Base-by-base conservation (phyloP, 352 stramenopile genomes). In the Phytophthora boehmeriae region DNA sequence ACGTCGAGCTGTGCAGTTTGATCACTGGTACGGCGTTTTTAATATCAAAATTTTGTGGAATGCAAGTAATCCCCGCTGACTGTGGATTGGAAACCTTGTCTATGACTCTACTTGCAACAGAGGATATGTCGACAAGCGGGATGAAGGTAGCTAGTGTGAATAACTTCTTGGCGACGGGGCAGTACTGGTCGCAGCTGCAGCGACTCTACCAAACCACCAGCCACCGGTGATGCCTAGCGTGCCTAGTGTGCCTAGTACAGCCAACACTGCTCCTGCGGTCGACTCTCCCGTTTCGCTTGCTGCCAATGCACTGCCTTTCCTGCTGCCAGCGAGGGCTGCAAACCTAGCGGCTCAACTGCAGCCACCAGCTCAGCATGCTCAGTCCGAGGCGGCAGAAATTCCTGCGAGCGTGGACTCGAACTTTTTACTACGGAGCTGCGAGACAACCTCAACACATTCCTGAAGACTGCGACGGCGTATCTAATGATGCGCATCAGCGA, bases 401-500 rank as follows among this genome's bases (percentile, higher is more conserved):
- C 10, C 34, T 28, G 43, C 25, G 38, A 11, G 38, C 42, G 44
- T n/a, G 6, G 11, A 19, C 6, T 35, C 36, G 10, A 48, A 22
- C 13, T 64, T 68, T 53, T 71, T 77, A 74, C 59, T 10, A 38
- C 68, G 50, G 64, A 77, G 48, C 43, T 77, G 19, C 64, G 61
- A 43, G 64, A 77, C 52, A 77, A 77, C 34, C 54, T 77, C 41
- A 77, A 77, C 54, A 66, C 64, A 65, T 77, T 77, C 43, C 36
- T 77, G 59, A 77, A 77, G 47, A 77, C 68, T 2, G 68, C 68
- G 13, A 77, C 68, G 22, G 61, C 64, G 5, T 77, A 77, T 19
- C 54, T 77, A n/a, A 51, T 68, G 54, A 77, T 77, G 68, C 64
- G 71, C 51, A 74, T 77, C 44, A 71, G 68, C 34, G 66, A 77